Evolutionary conservation across 345 rosid genomes (phyloP), one percentile per base, ranked within the genome.

Genomic region (Dovyalis caffra): DNA sequence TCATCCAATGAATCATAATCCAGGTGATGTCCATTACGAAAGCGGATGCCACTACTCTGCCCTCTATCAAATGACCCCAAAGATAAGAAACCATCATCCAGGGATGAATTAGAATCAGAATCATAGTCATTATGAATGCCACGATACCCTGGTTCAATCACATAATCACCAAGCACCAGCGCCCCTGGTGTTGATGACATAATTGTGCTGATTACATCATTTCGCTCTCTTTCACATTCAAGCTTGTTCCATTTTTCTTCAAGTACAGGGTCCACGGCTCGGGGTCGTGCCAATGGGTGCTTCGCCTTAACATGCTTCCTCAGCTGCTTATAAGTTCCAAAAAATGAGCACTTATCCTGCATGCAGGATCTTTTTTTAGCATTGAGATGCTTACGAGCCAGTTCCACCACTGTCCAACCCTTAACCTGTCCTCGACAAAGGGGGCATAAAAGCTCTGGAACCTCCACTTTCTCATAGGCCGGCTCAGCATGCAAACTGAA

Each of bases 401-500:
- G 84, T 85, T 94, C 90, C 60, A 92, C 97, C 34, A 94, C 93
- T 4, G 97, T 94, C 90, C 91, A 94, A 65, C 97, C 98, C 80
- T 92, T 90, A 77, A 94, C 97, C 79, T 90, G 97, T 62, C 98
- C 93, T 16, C 97, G 89, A 70, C 97, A 94, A 0, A 94, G 84
- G 0, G 97, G 97, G 81, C 97, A 94, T 56, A 91, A 70, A 75
- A 91, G 95, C 87, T 89, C 89, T 14, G 89, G 88, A 29, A 79
- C 89, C 83, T 86, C 89, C 0, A 61, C 60, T 79, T 79, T 83
- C 70, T 83, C 89, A 74, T 51, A 66, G 26, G 57, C 28, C 51
- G 31, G 78, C 26, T 78, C 74, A 15, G 51, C 68, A 71, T 29
- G 84, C 68, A 53, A 69, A 79, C 37, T 25, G 58, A 74, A 33